Evolutionary conservation across 2,329 filamentous ascomycete species (phyloP).

Genomic region (Torrubiella hemipterigena): DNA sequence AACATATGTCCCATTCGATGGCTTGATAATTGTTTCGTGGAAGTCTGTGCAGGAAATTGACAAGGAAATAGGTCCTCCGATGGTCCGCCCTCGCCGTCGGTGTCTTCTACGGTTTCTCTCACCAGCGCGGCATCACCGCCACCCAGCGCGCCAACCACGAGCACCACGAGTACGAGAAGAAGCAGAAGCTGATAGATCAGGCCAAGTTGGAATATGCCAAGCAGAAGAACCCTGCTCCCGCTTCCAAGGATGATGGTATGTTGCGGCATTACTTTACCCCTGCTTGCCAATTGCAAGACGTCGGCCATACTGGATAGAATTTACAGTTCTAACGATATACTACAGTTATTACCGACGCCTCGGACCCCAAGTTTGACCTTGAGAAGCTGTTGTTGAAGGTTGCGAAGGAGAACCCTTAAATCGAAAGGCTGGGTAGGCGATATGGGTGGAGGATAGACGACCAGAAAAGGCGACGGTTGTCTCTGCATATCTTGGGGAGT

Average conservation of each 20-base stretch:
- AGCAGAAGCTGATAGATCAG: constrained; percentile 82
- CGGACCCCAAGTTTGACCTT: constrained; percentile 85
- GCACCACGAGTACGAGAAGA: constrained; percentile 78
- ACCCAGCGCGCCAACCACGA: constrained; percentile 57
- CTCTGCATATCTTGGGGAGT: no score
- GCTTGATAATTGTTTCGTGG: constrained; percentile 3
- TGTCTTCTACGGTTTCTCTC: constrained; percentile 90
- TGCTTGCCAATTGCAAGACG: no score
- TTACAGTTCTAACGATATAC: constrained; percentile 9
- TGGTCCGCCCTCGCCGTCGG: constrained; percentile 89
- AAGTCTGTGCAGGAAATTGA: constrained; percentile 14
- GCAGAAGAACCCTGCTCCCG: constrained; percentile 46
- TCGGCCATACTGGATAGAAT: no score
- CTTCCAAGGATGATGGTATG: constrained; percentile 20
- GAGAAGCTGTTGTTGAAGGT: constrained; percentile 69
- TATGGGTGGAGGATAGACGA: no score
- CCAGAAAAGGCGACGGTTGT: no score
- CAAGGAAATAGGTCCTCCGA: constrained; percentile 68
- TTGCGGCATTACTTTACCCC: constrained; percentile 8
- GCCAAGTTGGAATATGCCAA: constrained; percentile 85
- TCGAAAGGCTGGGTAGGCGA: constrained; percentile 2
- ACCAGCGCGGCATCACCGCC: constrained; percentile 71
- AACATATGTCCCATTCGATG: no score
- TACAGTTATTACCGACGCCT: constrained; percentile 45
- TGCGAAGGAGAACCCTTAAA: constrained; percentile 38